A percentile compares a stretch with the other conserved stretches of the same genome.
Conservation (phyloP, 768 basidiomycete species). For the Rhodotorula kratochvilovae region DNA sequence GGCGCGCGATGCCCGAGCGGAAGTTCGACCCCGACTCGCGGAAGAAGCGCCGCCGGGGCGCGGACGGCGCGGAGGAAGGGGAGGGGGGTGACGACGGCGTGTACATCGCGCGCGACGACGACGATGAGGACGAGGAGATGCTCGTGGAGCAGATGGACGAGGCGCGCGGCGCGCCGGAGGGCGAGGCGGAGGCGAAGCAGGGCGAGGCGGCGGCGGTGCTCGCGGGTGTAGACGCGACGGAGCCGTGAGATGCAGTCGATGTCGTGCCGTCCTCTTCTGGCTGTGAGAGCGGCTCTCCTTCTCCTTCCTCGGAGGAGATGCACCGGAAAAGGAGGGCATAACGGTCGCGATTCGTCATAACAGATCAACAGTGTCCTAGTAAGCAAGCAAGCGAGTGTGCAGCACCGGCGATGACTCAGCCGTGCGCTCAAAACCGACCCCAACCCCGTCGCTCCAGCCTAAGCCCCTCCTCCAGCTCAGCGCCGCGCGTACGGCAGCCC, state of each 20-base stretch:
- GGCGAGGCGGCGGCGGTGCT: not conserved
- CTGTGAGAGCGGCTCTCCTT: too few relatives aligned
- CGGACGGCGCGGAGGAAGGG: not conserved
- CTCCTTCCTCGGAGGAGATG: too few relatives aligned
- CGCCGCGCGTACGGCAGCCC: not conserved
- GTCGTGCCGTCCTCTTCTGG: too few relatives aligned
- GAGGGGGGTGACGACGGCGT: not conserved
- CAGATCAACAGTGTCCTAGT: not conserved
- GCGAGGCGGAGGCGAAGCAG: not conserved
- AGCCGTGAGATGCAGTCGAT: not conserved
- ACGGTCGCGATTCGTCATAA: too few relatives aligned
- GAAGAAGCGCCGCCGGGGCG: constrained; percentile 15
- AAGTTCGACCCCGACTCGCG: constrained; percentile 62
- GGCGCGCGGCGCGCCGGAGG: not conserved
- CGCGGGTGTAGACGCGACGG: not conserved
- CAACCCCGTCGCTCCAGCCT: too few relatives aligned
- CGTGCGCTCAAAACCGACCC: too few relatives aligned
- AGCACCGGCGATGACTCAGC: not conserved
- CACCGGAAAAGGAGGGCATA: too few relatives aligned
- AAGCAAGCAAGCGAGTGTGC: not conserved
- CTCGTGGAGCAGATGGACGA: not conserved
- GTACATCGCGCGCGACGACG: not conserved
- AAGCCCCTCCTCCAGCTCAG: not conserved
- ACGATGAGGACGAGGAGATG: constrained; percentile 2
- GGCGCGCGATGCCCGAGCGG: constrained; percentile 82